Evolutionary conservation across 352 stramenopile species (phyloP).

Genomic region (Globisporangium takayamanum): DNA sequence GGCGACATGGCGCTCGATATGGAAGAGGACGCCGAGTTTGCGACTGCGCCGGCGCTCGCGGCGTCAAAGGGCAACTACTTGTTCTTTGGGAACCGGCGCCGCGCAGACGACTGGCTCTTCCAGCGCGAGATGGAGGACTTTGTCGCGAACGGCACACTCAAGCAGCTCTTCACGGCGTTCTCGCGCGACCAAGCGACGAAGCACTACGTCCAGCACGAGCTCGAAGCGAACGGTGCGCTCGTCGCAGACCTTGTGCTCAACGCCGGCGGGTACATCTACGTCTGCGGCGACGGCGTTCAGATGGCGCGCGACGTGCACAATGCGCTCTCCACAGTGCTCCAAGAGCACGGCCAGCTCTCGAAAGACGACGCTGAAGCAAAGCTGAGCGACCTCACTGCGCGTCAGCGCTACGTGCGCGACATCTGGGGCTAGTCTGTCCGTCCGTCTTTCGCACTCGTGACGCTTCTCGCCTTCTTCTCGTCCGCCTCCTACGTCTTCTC

Average conservation of each 20-base stretch:
- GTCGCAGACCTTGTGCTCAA: slow-evolving; percentile 78
- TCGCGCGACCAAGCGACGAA: slow-evolving; percentile 89
- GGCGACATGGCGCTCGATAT: slow-evolving; percentile 43
- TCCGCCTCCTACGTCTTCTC: background rate
- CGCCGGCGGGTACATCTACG: slow-evolving; percentile 83
- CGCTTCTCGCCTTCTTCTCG: too few relatives aligned
- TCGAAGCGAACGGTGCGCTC: slow-evolving; percentile 46
- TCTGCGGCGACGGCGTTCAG: slow-evolving; percentile 93
- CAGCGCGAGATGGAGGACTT: slow-evolving; percentile 79
- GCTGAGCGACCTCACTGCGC: slow-evolving; percentile 48
- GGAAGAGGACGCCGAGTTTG: slow-evolving; percentile 39
- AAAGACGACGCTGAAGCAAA: slow-evolving; percentile 53
- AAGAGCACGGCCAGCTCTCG: slow-evolving; percentile 45
- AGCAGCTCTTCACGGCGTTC: slow-evolving; percentile 86
- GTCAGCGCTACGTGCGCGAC: slow-evolving; percentile 84
- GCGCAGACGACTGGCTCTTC: slow-evolving; percentile 92
- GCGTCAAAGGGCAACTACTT: slow-evolving; percentile 71
- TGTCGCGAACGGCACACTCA: slow-evolving; percentile 62
- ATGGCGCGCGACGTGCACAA: slow-evolving; percentile 95
- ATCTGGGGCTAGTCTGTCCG: slow-evolving; percentile 59
- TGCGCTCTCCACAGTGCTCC: slow-evolving; percentile 75
- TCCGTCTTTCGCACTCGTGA: too few relatives aligned
- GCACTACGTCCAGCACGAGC: slow-evolving; percentile 91
- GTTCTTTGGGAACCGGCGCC: slow-evolving; percentile 93
- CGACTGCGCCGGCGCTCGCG: slow-evolving; percentile 16